phyloP scores from a whole-genome alignment of 768 basidiomycete genomes.

The Lepiota brunneoincarnata region DNA sequence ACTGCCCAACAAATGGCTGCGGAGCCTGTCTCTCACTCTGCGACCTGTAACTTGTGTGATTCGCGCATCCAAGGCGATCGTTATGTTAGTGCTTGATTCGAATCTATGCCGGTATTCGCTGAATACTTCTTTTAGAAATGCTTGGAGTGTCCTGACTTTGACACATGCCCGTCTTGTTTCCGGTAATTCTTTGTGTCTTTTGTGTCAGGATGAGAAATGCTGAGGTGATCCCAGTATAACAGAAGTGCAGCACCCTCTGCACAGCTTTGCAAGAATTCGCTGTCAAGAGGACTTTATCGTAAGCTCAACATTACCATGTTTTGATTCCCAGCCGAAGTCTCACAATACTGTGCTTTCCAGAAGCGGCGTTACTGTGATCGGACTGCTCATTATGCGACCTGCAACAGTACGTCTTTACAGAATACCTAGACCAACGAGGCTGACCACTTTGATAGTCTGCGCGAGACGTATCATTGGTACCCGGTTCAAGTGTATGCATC shows the following conservation, averaged over 20 bases:
- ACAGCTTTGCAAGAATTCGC: slow-evolving; percentile 66
- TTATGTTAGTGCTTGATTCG: slow-evolving; percentile 49
- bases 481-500: slow-evolving; percentile 67
- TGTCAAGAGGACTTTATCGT: slow-evolving; percentile 58
- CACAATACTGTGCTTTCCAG: slow-evolving; percentile 16
- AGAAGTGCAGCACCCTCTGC: slow-evolving; percentile 69
- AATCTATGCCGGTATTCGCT: not conserved
- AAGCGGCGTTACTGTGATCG: slow-evolving; percentile 16
- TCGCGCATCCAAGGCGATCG: slow-evolving; percentile 66
- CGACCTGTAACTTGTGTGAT: slow-evolving; percentile 77
- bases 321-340: slow-evolving; percentile 1
- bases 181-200: slow-evolving; percentile 31
- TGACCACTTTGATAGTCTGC: slow-evolving; percentile 8
- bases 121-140: slow-evolving; percentile 58
- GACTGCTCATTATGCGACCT: slow-evolving; percentile 52
- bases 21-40: slow-evolving; percentile 46
- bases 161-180: slow-evolving; percentile 72
- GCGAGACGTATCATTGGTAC: slow-evolving; percentile 4
- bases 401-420: slow-evolving; percentile 47
- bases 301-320: slow-evolving; percentile 18
- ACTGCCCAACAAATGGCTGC: slow-evolving; percentile 13
- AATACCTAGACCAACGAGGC: slow-evolving; percentile 5
- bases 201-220: not conserved
- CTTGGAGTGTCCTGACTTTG: slow-evolving; percentile 78
- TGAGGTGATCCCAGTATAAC: slow-evolving; percentile 46